Evolutionary conservation across 352 stramenopile species (phyloP).

Genomic region (Globisporangium cederbergense): DNA sequence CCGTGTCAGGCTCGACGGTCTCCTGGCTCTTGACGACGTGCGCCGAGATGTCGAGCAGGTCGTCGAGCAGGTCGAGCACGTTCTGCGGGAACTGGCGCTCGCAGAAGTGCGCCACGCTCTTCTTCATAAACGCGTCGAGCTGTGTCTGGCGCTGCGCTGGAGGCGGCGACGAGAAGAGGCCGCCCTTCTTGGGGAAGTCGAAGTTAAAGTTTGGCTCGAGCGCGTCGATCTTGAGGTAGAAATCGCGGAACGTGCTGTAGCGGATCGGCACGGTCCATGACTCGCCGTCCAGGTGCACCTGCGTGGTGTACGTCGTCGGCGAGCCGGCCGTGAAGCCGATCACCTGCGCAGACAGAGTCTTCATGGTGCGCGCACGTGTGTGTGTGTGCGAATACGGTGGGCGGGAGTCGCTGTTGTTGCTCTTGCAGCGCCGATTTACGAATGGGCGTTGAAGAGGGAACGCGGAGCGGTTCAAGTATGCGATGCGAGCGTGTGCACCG

Average conservation of each 20-base stretch:
- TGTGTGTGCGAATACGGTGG: neutral
- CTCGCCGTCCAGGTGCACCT: conserved; percentile 37
- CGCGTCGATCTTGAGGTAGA: conserved; percentile 47
- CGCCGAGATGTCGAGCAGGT: conserved; percentile 52
- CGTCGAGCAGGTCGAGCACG: conserved; percentile 42
- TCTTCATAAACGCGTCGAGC: conserved; percentile 61
- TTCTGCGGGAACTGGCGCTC: conserved; percentile 33
- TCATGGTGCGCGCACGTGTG: conserved; percentile 10
- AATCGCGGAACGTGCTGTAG: conserved; percentile 62
- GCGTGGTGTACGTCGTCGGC: conserved; percentile 45
- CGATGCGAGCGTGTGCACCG: neutral
- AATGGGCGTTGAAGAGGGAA: conserved; percentile 12
- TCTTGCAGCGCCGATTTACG: conserved; percentile 3
- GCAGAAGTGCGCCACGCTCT: conserved; percentile 49
- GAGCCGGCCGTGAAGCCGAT: conserved; percentile 37
- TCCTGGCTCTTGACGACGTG: conserved; percentile 24
- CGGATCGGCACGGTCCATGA: conserved; percentile 50
- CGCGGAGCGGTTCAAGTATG: neutral
- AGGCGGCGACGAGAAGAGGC: conserved; percentile 54
- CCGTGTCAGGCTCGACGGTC: conserved; percentile 13
- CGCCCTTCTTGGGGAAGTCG: conserved; percentile 60
- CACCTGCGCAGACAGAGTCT: conserved; percentile 36
- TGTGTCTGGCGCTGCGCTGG: conserved; percentile 54
- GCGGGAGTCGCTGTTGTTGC: neutral
- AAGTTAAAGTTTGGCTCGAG: conserved; percentile 52